Conservation (phyloP, 2,329 filamentous ascomycete species). For the Clathrospora elynae region DNA sequence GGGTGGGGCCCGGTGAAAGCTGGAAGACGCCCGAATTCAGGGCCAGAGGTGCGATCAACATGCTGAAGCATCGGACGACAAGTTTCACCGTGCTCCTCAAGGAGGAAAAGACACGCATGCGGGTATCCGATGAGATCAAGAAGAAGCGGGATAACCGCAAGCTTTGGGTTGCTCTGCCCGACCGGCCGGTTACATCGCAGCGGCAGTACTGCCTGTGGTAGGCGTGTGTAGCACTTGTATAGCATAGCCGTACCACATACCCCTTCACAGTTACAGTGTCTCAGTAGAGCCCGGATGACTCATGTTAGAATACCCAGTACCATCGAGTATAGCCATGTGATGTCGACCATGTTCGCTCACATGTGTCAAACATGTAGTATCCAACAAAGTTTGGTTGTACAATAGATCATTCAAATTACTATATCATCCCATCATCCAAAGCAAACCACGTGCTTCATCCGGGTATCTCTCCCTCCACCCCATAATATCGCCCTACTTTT, state of each 20-base stretch:
- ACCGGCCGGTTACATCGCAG: constrained; percentile 82
- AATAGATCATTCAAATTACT: constrained; percentile 28
- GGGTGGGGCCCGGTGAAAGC: constrained; percentile 74
- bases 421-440: constrained; percentile 32
- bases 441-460: constrained; percentile 20
- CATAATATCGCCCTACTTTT: constrained; percentile 2
- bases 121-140: constrained; percentile 77
- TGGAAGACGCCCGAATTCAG: constrained; percentile 67
- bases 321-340: neutral
- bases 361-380: constrained; percentile 9
- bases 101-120: constrained; percentile 87
- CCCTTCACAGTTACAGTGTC: no score
- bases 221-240: no score
- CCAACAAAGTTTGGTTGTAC: constrained; percentile 14
- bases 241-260: no score
- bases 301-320: no score
- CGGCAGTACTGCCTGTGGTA: constrained; percentile 93
- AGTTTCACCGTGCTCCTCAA: constrained; percentile 83
- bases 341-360: no score
- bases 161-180: constrained; percentile 86
- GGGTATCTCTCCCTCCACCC: constrained; percentile 7
- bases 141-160: constrained; percentile 75
- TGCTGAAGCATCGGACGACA: constrained; percentile 73
- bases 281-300: no score
- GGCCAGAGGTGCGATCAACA: constrained; percentile 72